phyloP scores from a whole-genome alignment of 2,329 filamentous ascomycete genomes.

The Lomentospora prolificans region DNA sequence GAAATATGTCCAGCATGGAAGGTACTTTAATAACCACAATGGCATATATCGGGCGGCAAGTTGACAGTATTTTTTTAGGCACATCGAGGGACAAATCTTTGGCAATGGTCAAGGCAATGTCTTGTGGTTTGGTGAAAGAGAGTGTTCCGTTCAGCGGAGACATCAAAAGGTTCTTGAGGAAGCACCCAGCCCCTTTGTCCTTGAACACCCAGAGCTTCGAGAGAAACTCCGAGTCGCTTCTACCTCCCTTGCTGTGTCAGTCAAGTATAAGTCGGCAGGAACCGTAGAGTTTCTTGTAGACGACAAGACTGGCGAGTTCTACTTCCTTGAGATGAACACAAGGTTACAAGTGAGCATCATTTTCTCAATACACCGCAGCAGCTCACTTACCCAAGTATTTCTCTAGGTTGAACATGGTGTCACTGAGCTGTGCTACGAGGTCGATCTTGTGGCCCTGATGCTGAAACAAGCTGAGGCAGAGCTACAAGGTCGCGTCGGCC shows the following conservation, averaged over 20 bases:
- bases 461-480: slow-evolving; percentile 13
- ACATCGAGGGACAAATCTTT: slow-evolving; percentile 41
- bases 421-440: slow-evolving; percentile 18
- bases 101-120: slow-evolving; percentile 33
- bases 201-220: slow-evolving; percentile 21
- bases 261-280: slow-evolving; percentile 22
- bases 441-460: slow-evolving; percentile 57
- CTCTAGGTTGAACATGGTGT: not conserved
- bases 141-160: slow-evolving; percentile 39
- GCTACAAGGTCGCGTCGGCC: not conserved
- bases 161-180: slow-evolving; percentile 44
- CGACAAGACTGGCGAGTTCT: slow-evolving; percentile 50
- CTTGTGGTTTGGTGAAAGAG: slow-evolving; percentile 32
- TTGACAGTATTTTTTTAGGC: slow-evolving; percentile 30
- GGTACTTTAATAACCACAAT: slow-evolving; percentile 9
- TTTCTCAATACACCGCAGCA: slow-evolving; percentile 63
- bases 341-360: slow-evolving; percentile 67
- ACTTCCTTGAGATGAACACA: slow-evolving; percentile 43
- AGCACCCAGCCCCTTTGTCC: slow-evolving; percentile 31
- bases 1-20: slow-evolving; percentile 27
- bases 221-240: slow-evolving; percentile 15
- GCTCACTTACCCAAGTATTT: slow-evolving; percentile 29
- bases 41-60: not conserved
- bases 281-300: slow-evolving; percentile 52
- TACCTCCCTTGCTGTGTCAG: slow-evolving; percentile 11